Evolutionary conservation across 164 flowering plant species (phyloP), one percentile per base, ranked within the genome.

Genomic region (Chimonanthus salicifolius): DNA sequence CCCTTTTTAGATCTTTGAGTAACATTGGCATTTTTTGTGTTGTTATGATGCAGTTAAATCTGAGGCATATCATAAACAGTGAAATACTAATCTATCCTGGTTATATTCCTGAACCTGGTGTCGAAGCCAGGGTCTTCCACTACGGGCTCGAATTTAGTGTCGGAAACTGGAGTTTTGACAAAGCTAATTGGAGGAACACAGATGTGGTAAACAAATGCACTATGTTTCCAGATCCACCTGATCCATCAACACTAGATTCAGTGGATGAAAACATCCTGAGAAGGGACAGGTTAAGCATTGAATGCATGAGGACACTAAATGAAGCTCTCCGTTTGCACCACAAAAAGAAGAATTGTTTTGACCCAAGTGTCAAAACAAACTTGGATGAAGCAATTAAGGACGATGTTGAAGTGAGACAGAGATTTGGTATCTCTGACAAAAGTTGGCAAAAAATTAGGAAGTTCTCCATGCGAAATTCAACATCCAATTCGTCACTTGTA

Each of bases 91-190:
- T 95, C 74, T 93, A 95, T 78, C 99, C 99, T 4, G 99, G 98
- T 15, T 92, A 93, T 77, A 83, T 83, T 76, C 99, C 99, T n/a
- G 83, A 80, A 64, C 87, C 85, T 15, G 97, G 92, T 50, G 84
- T 91, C 66, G 82, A 83, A 16, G 89, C 91, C 72, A 81, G 94
- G 79, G 97, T 93, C 58, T 90, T 95, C 80, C 99, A 93, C 82
- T 95, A 95, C 72, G 99, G 99, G 2, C 79, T 93, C 67, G 87
- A 88, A 72, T 95, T 85, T 71, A 76, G 72, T 45, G 92, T 93
- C 46, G 97, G 97, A 48, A 89, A 91, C 71, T 95, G 98, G 98
- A 93, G 97, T 81, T 95, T 93, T 81, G 98, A 95, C 71, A 95
- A 95, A 82, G 97, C 98, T 49, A 87, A 88, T 43, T 93, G 94